phyloP scores from a whole-genome alignment of 768 basidiomycete species.

The Tulasnella calospora region DNA sequence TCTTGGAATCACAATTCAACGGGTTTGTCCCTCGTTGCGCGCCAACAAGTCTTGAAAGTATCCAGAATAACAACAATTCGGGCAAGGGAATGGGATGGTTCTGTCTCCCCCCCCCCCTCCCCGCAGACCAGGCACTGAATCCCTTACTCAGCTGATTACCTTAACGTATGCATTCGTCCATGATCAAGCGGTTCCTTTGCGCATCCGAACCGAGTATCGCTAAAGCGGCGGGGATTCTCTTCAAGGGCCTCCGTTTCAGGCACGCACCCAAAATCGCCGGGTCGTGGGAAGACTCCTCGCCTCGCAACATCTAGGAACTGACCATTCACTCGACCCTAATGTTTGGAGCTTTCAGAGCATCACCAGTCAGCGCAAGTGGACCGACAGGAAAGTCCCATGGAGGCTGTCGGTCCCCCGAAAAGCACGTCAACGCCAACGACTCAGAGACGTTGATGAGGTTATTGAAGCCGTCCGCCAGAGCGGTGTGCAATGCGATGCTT shows the following conservation, averaged over 20 bases:
- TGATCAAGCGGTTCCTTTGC: too few relatives aligned
- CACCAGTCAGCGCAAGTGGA: conserved; percentile 49
- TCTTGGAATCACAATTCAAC: not conserved
- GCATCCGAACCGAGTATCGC: too few relatives aligned
- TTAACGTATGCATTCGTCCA: too few relatives aligned
- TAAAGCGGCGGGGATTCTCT: too few relatives aligned
- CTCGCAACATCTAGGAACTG: not conserved
- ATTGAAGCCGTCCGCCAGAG: conserved; percentile 81
- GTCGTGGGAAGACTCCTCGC: not conserved
- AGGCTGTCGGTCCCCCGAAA: conserved; percentile 87
- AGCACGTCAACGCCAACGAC: conserved; percentile 79
- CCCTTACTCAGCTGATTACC: too few relatives aligned
- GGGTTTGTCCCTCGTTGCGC: not conserved
- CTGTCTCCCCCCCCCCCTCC: too few relatives aligned
- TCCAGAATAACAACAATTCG: not conserved
- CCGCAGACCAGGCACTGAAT: too few relatives aligned
- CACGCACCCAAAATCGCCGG: not conserved
- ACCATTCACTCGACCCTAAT: conserved; percentile 39
- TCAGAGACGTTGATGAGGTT: conserved; percentile 90
- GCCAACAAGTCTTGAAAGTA: not conserved
- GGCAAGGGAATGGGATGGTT: too few relatives aligned
- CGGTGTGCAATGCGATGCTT: conserved; percentile 67
- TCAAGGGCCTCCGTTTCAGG: not conserved
- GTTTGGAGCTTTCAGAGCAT: conserved; percentile 82
- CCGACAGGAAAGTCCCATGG: conserved; percentile 89